These are phyloP conservation scores for Intubia oerlemansii DNA, from an alignment of 2,329 filamentous ascomycete species.

Conservation along the genomic window DNA sequence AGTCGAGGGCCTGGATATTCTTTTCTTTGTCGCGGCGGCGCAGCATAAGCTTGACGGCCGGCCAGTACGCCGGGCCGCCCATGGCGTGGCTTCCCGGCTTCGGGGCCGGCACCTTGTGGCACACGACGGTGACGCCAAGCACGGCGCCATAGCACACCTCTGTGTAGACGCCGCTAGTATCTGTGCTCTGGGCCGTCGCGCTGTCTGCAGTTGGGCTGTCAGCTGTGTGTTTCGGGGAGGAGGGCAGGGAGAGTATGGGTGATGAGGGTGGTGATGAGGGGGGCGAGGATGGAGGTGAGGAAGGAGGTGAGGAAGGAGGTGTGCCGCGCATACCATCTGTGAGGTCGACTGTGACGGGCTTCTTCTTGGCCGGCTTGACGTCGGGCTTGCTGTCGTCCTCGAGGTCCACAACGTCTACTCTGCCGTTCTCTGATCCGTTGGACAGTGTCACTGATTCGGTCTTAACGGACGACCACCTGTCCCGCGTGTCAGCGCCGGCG, in stretches of 20 bases:
- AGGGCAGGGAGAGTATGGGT: no score
- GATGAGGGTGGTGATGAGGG: no score
- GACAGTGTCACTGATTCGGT: no score
- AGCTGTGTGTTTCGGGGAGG: no score
- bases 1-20: slow-evolving; percentile 53
- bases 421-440: no score
- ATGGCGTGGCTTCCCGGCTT: slow-evolving; percentile 40
- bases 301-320: not conserved
- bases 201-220: not conserved
- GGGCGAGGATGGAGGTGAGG: no score
- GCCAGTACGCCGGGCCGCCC: slow-evolving; percentile 40
- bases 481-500: slow-evolving; percentile 1
- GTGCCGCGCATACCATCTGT: slow-evolving; percentile 21
- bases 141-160: slow-evolving; percentile 69
- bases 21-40: slow-evolving; percentile 33
- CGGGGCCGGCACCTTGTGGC: slow-evolving; percentile 44
- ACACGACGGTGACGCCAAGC: slow-evolving; percentile 43
- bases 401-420: no score
- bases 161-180: no score
- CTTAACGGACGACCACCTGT: no score
- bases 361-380: slow-evolving; percentile 4
- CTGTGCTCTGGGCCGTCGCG: slow-evolving; percentile 35
- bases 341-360: slow-evolving; percentile 31
- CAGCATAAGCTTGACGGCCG: slow-evolving; percentile 52
- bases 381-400: not conserved